Conservation (phyloP, 495 filamentous ascomycete species). For the Sphaerosporella brunnea region DNA sequence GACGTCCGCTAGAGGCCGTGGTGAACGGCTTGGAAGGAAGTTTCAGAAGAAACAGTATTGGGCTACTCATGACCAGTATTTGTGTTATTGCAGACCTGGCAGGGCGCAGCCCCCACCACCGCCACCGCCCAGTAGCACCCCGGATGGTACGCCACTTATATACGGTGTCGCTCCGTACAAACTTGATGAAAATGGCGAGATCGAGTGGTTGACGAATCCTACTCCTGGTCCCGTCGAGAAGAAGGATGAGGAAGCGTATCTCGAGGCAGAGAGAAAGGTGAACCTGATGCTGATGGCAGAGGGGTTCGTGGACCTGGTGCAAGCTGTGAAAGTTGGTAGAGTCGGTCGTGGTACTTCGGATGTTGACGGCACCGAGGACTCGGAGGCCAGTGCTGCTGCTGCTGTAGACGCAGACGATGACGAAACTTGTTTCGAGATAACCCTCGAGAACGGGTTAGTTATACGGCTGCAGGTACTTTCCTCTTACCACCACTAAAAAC, state of each 20-base stretch:
- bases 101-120: slow-evolving; percentile 47
- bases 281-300: slow-evolving; percentile 44
- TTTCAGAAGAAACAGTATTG: slow-evolving; percentile 59
- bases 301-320: slow-evolving; percentile 48
- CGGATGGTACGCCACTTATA: slow-evolving; percentile 41
- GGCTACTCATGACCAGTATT: slow-evolving; percentile 47
- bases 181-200: slow-evolving; percentile 32
- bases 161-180: slow-evolving; percentile 50
- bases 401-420: not conserved
- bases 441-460: slow-evolving; percentile 44
- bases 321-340: slow-evolving; percentile 39
- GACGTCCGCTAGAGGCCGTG: slow-evolving; percentile 45
- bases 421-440: slow-evolving; percentile 37
- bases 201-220: slow-evolving; percentile 41
- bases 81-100: slow-evolving; percentile 50
- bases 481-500: too few species aligned
- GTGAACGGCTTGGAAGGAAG: slow-evolving; percentile 44
- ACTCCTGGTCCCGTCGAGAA: slow-evolving; percentile 27
- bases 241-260: slow-evolving; percentile 43
- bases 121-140: slow-evolving; percentile 41
- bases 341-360: slow-evolving; percentile 21
- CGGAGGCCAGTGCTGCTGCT: not conserved
- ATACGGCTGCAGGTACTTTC: slow-evolving; percentile 44
- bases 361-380: not conserved
- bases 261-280: slow-evolving; percentile 42